phyloP scores from a whole-genome alignment of 2,329 filamentous ascomycete species.

The Dothidotthia symphoricarpi region DNA sequence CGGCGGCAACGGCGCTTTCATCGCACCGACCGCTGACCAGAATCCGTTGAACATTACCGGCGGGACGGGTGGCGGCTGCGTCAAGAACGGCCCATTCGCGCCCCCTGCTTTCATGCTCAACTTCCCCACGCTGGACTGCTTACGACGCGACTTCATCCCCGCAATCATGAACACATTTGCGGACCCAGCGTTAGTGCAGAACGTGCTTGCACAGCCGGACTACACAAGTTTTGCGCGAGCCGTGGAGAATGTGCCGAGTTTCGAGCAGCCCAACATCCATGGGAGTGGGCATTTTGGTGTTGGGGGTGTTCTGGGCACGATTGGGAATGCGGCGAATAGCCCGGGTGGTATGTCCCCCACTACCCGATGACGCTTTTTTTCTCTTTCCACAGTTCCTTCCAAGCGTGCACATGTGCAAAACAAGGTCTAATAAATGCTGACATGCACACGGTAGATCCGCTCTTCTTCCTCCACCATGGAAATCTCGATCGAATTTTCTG shows the following conservation, averaged over 20 bases:
- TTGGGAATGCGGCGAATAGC: constrained; percentile 37
- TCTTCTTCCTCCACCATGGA: constrained; percentile 43
- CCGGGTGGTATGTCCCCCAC: constrained; percentile 21
- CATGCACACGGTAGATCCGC: too few species aligned
- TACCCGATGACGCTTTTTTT: neutral
- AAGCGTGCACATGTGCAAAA: constrained; percentile 1
- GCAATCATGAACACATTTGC: constrained; percentile 24
- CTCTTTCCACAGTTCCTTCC: neutral
- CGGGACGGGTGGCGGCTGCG: constrained; percentile 35
- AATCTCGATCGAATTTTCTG: constrained; percentile 41
- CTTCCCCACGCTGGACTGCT: constrained; percentile 24
- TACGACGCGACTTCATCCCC: constrained; percentile 35
- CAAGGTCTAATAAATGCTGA: too few species aligned
- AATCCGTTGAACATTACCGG: constrained; percentile 26
- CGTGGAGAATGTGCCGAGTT: constrained; percentile 27
- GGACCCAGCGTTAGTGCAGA: constrained; percentile 18
- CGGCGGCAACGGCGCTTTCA: constrained; percentile 37
- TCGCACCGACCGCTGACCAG: constrained; percentile 22
- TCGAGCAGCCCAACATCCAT: constrained; percentile 35
- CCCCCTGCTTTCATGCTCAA: constrained; percentile 22
- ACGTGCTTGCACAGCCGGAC: constrained; percentile 23
- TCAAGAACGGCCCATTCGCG: constrained; percentile 33
- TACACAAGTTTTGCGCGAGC: constrained; percentile 31
- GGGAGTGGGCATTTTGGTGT: constrained; percentile 40
- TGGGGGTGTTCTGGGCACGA: constrained; percentile 33